These are phyloP conservation scores for Sequoiadendron giganteum DNA, from an alignment of 75 land plant genomes.

Conservation along the genomic window DNA sequence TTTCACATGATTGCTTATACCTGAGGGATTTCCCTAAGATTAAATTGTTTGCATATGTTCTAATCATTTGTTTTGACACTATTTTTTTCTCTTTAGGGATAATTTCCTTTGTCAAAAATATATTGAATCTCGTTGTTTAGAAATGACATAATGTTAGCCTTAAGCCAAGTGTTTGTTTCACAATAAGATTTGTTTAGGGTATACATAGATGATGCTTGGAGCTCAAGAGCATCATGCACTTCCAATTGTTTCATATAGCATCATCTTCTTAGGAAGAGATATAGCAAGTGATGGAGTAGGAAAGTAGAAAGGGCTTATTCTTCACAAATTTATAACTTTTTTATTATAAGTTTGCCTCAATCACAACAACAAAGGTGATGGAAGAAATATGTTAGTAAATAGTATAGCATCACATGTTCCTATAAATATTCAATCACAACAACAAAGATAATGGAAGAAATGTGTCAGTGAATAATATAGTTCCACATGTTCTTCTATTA, in stretches of 20 bases:
- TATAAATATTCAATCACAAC: no score
- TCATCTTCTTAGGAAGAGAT: background rate
- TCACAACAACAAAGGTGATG: background rate
- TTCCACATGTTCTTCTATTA: no score
- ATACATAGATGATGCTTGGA: background rate
- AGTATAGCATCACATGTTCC: no score
- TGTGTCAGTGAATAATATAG: no score
- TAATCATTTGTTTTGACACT: constrained; percentile 44
- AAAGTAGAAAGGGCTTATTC: background rate
- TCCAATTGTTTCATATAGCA: background rate
- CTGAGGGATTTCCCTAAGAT: constrained; percentile 31
- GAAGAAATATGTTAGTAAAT: background rate
- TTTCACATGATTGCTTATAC: constrained; percentile 64
- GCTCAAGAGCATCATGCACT: background rate
- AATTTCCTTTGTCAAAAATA: constrained; percentile 40
- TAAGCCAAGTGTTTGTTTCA: no score
- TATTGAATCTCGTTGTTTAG: constrained; percentile 9
- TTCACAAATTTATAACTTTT: background rate
- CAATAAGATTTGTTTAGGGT: background rate
- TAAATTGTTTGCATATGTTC: constrained; percentile 20
- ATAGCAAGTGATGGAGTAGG: background rate
- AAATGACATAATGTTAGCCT: background rate
- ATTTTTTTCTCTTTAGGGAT: constrained; percentile 58
- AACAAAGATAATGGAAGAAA: no score
- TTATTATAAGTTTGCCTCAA: background rate